Base-by-base conservation (phyloP, 164 flowering plant species). In the Santalum album region DNA sequence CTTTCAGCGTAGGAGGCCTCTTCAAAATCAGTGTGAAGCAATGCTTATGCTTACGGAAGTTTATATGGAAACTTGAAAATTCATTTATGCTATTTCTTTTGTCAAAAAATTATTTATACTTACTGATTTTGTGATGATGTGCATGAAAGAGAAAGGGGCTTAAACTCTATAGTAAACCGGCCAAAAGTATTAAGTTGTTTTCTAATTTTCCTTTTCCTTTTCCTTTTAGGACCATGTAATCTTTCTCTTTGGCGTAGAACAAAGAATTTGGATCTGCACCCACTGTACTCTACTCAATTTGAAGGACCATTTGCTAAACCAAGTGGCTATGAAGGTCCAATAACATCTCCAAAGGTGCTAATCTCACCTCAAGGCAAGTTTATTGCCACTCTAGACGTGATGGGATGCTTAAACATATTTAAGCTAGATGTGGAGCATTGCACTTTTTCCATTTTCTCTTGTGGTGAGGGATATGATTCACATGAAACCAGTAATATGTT, bases 161-260 rank as follows among this genome's bases (percentile, higher is more conserved):
- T 29, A 29, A 29, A 29, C 9, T 29, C 34, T 29, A 29, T 9
- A 3, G 34, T 29, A 29, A 29, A 29, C 34, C 34, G n/a, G n/a
- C n/a, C n/a, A n/a, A n/a, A n/a, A n/a, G n/a, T n/a, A n/a, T n/a
- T 32, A 15, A 11, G 42, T 38, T 38, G 14, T 15, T 38, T 38
- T 9, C 16, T 14, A 38, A 15, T 17, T 50, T 57, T 21, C 52
- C 34, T 15, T 51, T 4, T 51, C 26, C 23, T 25, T 27, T 29
- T 66, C 27, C 49, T 48, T 52, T 44, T 87, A 89, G 97, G 87
- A 53, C 68, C 69, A 15, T 80, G 66, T 64, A 49, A 25, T 52
- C 72, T 92, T 63, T 82, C 91, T 70, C 48, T 94, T 40, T 87
- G 96, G 92, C 86, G 68, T 54, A 70, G 61, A 57, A 57, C 67